Evolutionary conservation across 768 basidiomycete genomes (phyloP), one percentile per base, ranked within the genome.

Genomic region (Trametes cinnabarina): DNA sequence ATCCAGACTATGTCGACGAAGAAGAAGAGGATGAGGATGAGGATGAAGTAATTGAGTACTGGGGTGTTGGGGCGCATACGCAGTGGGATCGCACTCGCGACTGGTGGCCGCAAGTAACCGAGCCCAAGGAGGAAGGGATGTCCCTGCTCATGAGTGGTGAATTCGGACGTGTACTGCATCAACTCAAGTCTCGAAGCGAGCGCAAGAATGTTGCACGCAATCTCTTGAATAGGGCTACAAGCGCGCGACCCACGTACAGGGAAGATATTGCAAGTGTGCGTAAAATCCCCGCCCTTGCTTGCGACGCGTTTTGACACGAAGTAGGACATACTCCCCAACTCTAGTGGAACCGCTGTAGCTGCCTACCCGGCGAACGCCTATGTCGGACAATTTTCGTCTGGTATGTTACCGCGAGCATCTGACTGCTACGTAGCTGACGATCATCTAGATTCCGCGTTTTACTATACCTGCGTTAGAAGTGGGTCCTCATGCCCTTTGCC

Each of bases 391-490:
- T 95, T 84, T 70, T 92, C 90, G 11, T 78, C 79, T 65, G 87
- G 90, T 88, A 39, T 43, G 44, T 34, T 34, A 51, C 19, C 47
- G 23, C 28, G 12, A 30, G 42, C 11, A 39, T 28, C 34, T 28
- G 12, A 7, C 11, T 5, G 4, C 1, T 17, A 42, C 8, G 22
- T 28, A 11, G 20, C 2, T 44, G 11, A 15, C 10, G 25, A 23
- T 3, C 25, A 3, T 17, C 41, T 12, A 90, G 92, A 94, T 68
- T 89, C 92, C 0, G 86, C 88, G 0, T 95, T 97, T 71, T 98
- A 91, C 70, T 98, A 97, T 70, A 94, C 94, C 3, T 96, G 94
- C 65, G 85, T 83, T 43, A 87, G 90, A 81, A 90, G 89, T 88
- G 56, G 51, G 68, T 48, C 56, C 11, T n/a, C 11, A n/a, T n/a